Evolutionary conservation across 768 basidiomycete genomes (phyloP), one percentile per base, ranked within the genome.

Genomic region (Agrocybe pediades): DNA sequence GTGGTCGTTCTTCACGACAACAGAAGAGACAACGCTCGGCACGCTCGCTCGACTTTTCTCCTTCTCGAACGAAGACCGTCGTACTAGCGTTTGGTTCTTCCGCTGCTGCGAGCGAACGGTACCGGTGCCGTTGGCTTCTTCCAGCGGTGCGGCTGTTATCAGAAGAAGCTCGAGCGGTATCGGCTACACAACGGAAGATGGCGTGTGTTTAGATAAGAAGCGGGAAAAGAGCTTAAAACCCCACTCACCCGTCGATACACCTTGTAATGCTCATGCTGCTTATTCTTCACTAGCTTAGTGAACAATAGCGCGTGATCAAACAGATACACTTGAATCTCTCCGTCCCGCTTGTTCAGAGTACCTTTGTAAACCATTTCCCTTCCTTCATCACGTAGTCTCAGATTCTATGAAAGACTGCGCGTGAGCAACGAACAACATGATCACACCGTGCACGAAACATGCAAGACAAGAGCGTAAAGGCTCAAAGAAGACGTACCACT

Each of bases 241-340:
- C 11, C n/a, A 58, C 89, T 68, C 66, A 98, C 95, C 62, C 90
- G 85, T 61, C 95, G 86, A 66, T 97, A 95, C 11, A 98, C 95
- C 66, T 91, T 92, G 70, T 85, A 88, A 63, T 94, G 92, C 61
- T 98, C 95, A 46, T 87, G 86, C 67, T 95, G 94, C 71, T 86
- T 91, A 71, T 93, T 95, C 66, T 94, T 88, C 53, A 74, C 70
- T 29, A 66, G 72, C 73, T 94, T 98, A 58, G 91, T 95, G 83
- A 98, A 92, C 26, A 99, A 75, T 40, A 99, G 74, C 1, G 95
- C 95, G 69, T 99, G 97, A 68, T 99, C 97, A 66, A 99, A 97
- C 64, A 99, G 71, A 75, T 96, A 98, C 6, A 96, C 91, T 62
- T 92, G 83, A 46, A 98, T 76, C 67, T 98, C 96, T 15, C 93